Base-by-base conservation (phyloP, 139 green algal species). In the Choricystis sp. region DNA sequence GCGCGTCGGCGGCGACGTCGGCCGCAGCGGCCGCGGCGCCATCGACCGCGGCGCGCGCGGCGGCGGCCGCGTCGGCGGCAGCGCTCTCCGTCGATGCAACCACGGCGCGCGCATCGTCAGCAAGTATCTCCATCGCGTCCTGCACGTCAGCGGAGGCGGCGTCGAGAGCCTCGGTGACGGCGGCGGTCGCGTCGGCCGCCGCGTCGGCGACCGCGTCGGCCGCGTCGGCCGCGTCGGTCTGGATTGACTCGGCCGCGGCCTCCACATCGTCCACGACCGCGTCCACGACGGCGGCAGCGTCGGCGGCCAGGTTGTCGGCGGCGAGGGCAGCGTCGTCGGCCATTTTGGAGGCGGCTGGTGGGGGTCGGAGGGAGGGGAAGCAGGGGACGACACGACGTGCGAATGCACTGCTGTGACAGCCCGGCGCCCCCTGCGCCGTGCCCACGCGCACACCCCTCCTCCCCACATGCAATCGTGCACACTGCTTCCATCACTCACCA, bases 21-120 rank as follows among this genome's bases (percentile, higher is more conserved):
- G 1, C 26, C 57, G 62, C 3, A 23, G 60, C 49, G 27, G 26
- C 27, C 31, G 26, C 48, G 29, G n/a, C 28, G 56, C 14, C 27
- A 5, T 60, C 27, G 5, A 19, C 4, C 2, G 61, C 28, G 57
- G 58, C 26, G n/a, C 0, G 61, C 63, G 9, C 62, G 58, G 4
- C 59, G 59, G 48, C 64, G 40, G 29, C 66, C 58, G 49, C n/a
- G n/a, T n/a, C n/a, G n/a, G n/a, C n/a, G 31, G 26, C 23, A 23
- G 27, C 48, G 66, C 59, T 26, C 27, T 4, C 23, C 31, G 40
- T 16, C 4, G 14, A 27, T 52, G 26, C 27, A 4, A 5, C 22
- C 24, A 26, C 27, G 26, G 26, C 5, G 27, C n/a, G n/a, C n/a
- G n/a, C n/a, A n/a, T n/a, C n/a, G n/a, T n/a, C n/a, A n/a, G n/a